Percentiles rank a stretch among this genome's conserved stretches.
These are phyloP conservation scores for Phytopythium helicoides DNA, from an alignment of 352 stramenopile genomes.

Conservation along the genomic window DNA sequence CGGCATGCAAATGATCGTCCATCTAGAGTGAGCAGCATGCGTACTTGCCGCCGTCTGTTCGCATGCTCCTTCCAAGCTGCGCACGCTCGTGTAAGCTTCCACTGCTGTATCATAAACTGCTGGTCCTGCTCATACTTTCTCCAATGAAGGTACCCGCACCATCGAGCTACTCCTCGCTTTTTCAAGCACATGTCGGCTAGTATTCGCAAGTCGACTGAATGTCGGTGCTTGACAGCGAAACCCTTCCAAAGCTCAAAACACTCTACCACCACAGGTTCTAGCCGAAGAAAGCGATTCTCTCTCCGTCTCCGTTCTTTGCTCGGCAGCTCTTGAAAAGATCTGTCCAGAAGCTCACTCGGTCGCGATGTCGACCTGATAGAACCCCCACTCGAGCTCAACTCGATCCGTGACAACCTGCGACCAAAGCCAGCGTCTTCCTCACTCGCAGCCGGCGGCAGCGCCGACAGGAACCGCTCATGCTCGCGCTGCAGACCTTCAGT, in stretches of 20 bases:
- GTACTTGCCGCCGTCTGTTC: background rate
- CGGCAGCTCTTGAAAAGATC: background rate
- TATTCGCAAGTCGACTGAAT: background rate
- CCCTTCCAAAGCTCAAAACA: constrained; percentile 2
- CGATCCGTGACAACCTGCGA: no score
- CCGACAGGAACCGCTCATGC: constrained; percentile 19
- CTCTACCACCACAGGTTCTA: background rate
- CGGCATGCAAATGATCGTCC: background rate
- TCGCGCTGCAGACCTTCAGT: no score
- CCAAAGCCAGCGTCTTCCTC: no score
- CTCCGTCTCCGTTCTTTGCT: background rate
- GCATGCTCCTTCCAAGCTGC: background rate
- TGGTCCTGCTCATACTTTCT: background rate
- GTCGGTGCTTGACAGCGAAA: background rate
- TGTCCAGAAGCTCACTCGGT: constrained; percentile 2
- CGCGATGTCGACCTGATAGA: background rate
- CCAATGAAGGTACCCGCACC: constrained; percentile 4
- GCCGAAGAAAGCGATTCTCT: background rate
- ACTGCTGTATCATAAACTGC: background rate
- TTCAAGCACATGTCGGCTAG: constrained; percentile 1
- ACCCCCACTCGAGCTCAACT: background rate
- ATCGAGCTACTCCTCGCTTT: background rate
- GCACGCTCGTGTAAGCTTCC: constrained; percentile 1
- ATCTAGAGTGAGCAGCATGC: background rate
- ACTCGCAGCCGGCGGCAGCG: constrained; percentile 16